Evolutionary conservation across 2,329 filamentous ascomycete species (phyloP).

Genomic region (Ophiostoma pallidulum): DNA sequence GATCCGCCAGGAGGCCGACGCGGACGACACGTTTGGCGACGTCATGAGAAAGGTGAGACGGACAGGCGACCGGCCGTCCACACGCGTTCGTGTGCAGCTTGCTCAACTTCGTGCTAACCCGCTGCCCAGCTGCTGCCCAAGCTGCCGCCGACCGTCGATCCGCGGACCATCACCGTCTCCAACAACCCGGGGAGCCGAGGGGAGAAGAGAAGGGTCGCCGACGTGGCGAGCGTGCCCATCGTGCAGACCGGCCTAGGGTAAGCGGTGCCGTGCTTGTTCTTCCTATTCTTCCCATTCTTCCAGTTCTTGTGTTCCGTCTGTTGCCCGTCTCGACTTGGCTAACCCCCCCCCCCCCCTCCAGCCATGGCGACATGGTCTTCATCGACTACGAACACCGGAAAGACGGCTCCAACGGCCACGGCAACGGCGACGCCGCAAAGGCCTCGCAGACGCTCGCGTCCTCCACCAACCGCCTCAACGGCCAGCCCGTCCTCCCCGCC

Average conservation of each 20-base stretch:
- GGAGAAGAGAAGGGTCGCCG: conserved; percentile 48
- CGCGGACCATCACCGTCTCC: conserved; percentile 50
- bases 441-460: conserved; percentile 32
- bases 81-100: background rate
- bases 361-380: conserved; percentile 87
- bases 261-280: background rate
- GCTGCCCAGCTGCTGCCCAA: conserved; percentile 42
- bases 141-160: conserved; percentile 53
- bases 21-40: conserved; percentile 61
- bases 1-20: conserved; percentile 71
- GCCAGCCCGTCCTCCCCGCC: conserved; percentile 59
- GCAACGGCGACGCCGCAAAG: conserved; percentile 27
- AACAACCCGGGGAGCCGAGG: conserved; percentile 46
- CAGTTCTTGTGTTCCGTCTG: too few relatives aligned
- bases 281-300: too few relatives aligned
- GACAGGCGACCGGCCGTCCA: too few relatives aligned
- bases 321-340: background rate
- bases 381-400: conserved; percentile 62
- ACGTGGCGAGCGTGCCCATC: conserved; percentile 48
- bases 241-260: conserved; percentile 52
- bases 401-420: conserved; percentile 31
- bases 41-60: conserved; percentile 43
- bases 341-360: conserved; percentile 26
- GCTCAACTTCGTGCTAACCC: conserved; percentile 14
- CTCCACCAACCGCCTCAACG: conserved; percentile 66